Percentiles rank a stretch among this genome's conserved stretches.
Evolutionary conservation across 352 stramenopile species (phyloP).

Genomic region (Pythium brassicae): DNA sequence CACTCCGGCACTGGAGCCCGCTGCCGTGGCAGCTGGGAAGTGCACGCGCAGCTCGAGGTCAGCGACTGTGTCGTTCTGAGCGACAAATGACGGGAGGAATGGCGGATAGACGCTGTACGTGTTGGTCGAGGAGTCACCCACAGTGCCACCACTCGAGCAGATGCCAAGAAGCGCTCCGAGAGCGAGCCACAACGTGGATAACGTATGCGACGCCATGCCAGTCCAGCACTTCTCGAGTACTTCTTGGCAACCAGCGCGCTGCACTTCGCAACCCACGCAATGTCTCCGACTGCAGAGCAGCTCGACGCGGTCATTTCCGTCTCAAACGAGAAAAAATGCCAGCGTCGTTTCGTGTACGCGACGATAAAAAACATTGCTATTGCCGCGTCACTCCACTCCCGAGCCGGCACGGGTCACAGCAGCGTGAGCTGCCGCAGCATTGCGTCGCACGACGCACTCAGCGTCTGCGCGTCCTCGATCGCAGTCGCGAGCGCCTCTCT

Average conservation of each 20-base stretch:
- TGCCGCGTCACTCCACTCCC: neutral
- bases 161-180: neutral
- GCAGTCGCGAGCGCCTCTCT: conserved; percentile 20
- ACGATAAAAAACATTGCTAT: neutral
- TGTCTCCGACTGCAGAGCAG: no score
- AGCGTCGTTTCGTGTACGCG: no score
- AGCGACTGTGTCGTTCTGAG: conserved; percentile 26
- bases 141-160: neutral
- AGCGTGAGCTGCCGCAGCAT: conserved; percentile 29
- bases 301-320: no score
- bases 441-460: conserved; percentile 18
- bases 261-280: no score
- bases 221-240: neutral
- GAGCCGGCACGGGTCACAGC: conserved; percentile 5
- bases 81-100: conserved; percentile 25
- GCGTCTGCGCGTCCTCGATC: conserved; percentile 19
- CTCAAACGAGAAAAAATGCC: no score
- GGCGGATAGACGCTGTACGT: conserved; percentile 29
- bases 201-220: neutral
- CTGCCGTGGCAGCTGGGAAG: conserved; percentile 9
- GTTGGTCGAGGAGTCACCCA: conserved; percentile 2
- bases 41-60: conserved; percentile 44
- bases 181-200: neutral
- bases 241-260: no score
- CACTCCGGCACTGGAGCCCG: neutral